A percentile compares a stretch with the other conserved stretches of the same genome.
Conservation (phyloP, 805 yeast species). For the Schwanniomyces yamadae region DNA sequence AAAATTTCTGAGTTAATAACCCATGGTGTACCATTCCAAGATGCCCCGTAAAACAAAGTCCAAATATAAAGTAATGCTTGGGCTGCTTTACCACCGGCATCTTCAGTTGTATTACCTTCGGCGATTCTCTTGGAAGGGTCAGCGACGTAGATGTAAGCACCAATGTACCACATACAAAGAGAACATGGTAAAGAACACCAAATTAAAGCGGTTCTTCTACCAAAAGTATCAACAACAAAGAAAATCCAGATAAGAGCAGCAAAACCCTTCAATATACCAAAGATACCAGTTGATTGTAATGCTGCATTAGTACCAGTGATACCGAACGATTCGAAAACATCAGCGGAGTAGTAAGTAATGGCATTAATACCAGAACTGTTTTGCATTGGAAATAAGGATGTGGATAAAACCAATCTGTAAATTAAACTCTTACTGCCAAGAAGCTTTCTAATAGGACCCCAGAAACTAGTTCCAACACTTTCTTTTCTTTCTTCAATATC, state of each 20-base stretch:
- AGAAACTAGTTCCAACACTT: conserved; percentile 36
- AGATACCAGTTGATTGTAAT: conserved; percentile 52
- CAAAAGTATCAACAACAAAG: conserved; percentile 45
- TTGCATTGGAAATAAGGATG: conserved; percentile 42
- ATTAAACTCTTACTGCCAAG: conserved; percentile 26
- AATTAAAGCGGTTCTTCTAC: conserved; percentile 44
- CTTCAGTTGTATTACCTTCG: conserved; percentile 17
- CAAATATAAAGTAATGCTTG: conserved; percentile 46
- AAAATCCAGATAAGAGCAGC: conserved; percentile 46
- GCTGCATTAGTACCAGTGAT: conserved; percentile 44
- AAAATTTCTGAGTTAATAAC: conserved; percentile 48
- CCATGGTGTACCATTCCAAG: conserved; percentile 50
- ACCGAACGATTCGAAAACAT: conserved; percentile 50
- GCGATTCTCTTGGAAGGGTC: conserved; percentile 24
- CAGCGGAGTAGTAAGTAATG: conserved; percentile 54
- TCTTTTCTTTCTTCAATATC: conserved; percentile 25
- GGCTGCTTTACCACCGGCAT: conserved; percentile 44
- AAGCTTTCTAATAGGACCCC: conserved; percentile 39
- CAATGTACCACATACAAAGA: conserved; percentile 48
- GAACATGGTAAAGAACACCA: conserved; percentile 40
- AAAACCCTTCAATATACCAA: conserved; percentile 49
- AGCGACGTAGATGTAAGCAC: conserved; percentile 44
- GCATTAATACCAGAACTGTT: conserved; percentile 51
- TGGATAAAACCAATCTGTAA: conserved; percentile 37
- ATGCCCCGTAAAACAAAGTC: conserved; percentile 43